Evolutionary conservation across 2,329 filamentous ascomycete genomes (phyloP), one percentile per base, ranked within the genome.

Genomic region (Colletotrichum gloeosporioides): DNA sequence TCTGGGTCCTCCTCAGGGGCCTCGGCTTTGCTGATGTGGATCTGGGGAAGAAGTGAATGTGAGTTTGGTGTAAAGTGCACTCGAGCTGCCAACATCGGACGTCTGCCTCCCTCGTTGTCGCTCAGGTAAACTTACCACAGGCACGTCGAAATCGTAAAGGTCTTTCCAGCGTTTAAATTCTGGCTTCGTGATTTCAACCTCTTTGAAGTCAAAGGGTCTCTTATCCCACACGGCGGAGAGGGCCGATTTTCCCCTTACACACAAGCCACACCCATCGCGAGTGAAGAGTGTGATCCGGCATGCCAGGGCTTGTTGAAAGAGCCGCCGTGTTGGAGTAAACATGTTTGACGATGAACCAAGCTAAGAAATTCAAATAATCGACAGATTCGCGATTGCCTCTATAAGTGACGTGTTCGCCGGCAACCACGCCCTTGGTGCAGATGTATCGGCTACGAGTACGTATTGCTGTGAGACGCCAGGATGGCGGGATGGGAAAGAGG

Each of bases 121-220:
- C 32, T 22, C 25, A 16, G 15, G 27, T 10, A 61, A 39, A 84
- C 89, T 81, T 87, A 96, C 94, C 81, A 96, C 95, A 0, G 95
- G 95, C 9, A 95, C 94, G 79, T 96, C 95, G 82, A 96, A 95
- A 74, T 96, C 94, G 82, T 96, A 96, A 2, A 95, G 81, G 65
- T 93, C 89, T 80, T 91, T 92, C 95, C 95, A 96, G 29, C 87
- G 85, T 77, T 91, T 90, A 18, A 89, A 89, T 31, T 92, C 90
- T 0, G 90, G 88, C 65, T 90, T 89, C 85, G 94, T 91, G 65
- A 96, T 91, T 81, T 96, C 89, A 77, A 95, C 88, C 83, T 96
- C 93, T 9, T 88, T 87, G 83, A 92, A 95, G 22, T 89, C 89
- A 83, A 96, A 95, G 0, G 92, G 93, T 31, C 93, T 87, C 32